A percentile compares a stretch with the other conserved stretches of the same genome.
phyloP scores from a whole-genome alignment of 768 basidiomycete species.

The Boletus reticulatus region DNA sequence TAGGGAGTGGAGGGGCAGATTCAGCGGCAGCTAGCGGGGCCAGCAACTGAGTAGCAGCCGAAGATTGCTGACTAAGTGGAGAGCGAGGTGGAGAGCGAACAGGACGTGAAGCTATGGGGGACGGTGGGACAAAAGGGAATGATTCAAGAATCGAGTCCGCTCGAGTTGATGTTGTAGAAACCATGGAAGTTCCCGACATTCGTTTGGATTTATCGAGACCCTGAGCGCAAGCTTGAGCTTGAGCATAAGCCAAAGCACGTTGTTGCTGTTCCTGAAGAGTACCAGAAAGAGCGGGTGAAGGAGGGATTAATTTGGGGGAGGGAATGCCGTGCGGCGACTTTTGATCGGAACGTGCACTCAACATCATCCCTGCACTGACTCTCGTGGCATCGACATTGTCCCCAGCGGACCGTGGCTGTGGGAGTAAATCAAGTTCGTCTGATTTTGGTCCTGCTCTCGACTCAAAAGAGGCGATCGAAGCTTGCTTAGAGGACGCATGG shows the following conservation, averaged over 20 bases:
- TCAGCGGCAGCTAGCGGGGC: neutral
- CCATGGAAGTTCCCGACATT: constrained; percentile 62
- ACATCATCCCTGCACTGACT: constrained; percentile 58
- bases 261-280: constrained; percentile 67
- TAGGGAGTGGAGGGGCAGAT: neutral
- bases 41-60: constrained; percentile 26
- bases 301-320: constrained; percentile 58
- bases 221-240: constrained; percentile 57
- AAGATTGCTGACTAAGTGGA: constrained; percentile 61
- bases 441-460: constrained; percentile 35
- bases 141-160: constrained; percentile 85
- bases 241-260: constrained; percentile 56
- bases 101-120: constrained; percentile 82
- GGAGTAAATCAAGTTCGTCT: constrained; percentile 39
- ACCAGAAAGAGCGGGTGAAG: constrained; percentile 34
- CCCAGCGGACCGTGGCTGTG: constrained; percentile 55
- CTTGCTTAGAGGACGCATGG: constrained; percentile 30
- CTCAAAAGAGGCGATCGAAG: constrained; percentile 16
- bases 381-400: constrained; percentile 67
- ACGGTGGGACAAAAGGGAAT: constrained; percentile 88
- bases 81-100: constrained; percentile 73
- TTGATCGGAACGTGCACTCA: constrained; percentile 36
- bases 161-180: constrained; percentile 66
- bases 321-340: constrained; percentile 56
- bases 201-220: constrained; percentile 46